Evolutionary conservation across 1,284 basidiomycete species (phyloP), one percentile per base, ranked within the genome.

Genomic region (Ceratobasidium theobromae): DNA sequence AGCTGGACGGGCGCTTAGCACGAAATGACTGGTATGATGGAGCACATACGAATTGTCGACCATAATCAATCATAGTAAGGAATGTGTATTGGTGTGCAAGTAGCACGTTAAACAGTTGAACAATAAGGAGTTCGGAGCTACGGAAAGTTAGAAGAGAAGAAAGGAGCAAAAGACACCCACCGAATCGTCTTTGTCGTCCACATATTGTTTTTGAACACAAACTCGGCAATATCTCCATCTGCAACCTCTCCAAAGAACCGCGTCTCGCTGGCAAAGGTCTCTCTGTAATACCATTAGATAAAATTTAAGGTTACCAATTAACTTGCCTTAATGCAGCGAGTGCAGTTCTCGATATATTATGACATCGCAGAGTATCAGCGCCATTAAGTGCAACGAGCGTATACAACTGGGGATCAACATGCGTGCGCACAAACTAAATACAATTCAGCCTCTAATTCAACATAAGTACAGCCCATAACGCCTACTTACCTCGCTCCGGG

Each of bases 21-120:
- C 27, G 12, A 40, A 45, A 14, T 8, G 8, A 16, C 16, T 79
- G 75, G 91, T 89, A 85, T 80, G 72, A 90, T 81, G 52, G 83
- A 82, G 18, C 49, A 85, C 82, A 75, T 91, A 88, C 67, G 5
- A 78, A 79, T 75, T 91, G 89, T 65, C 86, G 80, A 21, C 88
- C 89, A 73, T 90, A 91, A 75, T 90, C 88, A 69, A 91, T 79
- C 38, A 81, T 82, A 21, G 87, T 88, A 16, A 89, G 76, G 71
- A 85, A 86, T 28, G 77, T 76, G 72, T 84, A 88, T 46, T 85
- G 85, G 73, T 82, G 81, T 65, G 82, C 81, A 72, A 86, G 84
- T 48, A 91, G 77, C 70, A 85, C 77, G 45, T 81, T 75, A 62
- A 91, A 74, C 65, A 91, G 82, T 70, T 87, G 82, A 67, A 90